phyloP scores from a whole-genome alignment of 2,329 filamentous ascomycete genomes.

The Colletotrichum echinochloae region DNA sequence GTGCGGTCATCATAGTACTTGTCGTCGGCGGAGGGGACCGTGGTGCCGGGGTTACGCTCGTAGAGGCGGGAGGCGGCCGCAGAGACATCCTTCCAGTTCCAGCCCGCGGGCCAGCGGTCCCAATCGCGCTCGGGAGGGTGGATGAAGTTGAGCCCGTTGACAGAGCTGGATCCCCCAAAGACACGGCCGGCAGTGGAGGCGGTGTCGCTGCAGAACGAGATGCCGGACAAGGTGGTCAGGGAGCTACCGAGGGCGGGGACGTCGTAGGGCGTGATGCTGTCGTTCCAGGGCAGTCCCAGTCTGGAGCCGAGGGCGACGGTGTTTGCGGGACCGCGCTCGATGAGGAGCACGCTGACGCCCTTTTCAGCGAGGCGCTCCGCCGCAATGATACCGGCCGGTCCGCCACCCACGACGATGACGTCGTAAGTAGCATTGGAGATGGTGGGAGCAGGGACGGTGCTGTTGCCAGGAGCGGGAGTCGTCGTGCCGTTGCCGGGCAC shows the following conservation, averaged over 20 bases:
- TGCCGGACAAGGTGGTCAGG: constrained; percentile 41
- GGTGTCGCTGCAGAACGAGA: constrained; percentile 51
- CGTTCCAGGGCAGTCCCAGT: constrained; percentile 49
- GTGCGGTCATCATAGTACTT: constrained; percentile 35
- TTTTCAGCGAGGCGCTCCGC: constrained; percentile 53
- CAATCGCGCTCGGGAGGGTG: constrained; percentile 49
- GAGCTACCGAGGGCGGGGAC: constrained; percentile 47
- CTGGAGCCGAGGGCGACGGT: constrained; percentile 49
- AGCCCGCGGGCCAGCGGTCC: constrained; percentile 48
- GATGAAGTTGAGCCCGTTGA: constrained; percentile 52
- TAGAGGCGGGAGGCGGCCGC: constrained; percentile 46
- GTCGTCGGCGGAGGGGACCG: constrained; percentile 45
- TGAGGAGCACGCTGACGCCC: constrained; percentile 51
- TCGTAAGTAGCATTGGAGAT: constrained; percentile 53
- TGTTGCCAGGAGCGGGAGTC: constrained; percentile 43
- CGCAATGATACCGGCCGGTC: constrained; percentile 51
- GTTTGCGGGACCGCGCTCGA: constrained; percentile 54
- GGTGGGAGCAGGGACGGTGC: constrained; percentile 42
- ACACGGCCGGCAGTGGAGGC: constrained; percentile 51
- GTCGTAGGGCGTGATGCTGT: constrained; percentile 48
- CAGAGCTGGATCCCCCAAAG: constrained; percentile 51
- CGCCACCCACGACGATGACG: constrained; percentile 54
- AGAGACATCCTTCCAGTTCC: constrained; percentile 46
- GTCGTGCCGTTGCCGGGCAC: constrained; percentile 29
- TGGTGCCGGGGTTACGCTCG: constrained; percentile 46